Evolutionary conservation across 2,329 filamentous ascomycete genomes (phyloP).

Genomic region (Stylonectria norvegica): DNA sequence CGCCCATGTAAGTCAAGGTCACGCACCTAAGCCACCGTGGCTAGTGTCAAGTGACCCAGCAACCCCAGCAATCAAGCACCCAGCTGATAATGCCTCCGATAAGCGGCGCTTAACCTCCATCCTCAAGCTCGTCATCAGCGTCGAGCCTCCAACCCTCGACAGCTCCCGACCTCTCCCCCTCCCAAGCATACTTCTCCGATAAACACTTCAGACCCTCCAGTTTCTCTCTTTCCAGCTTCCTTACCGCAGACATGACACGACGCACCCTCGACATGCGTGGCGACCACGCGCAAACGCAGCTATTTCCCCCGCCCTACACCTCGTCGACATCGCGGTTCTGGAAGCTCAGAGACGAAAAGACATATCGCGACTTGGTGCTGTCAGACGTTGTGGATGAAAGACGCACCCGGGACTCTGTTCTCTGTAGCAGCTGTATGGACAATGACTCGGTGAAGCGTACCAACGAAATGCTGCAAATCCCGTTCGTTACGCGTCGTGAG

Average conservation of each 20-base stretch:
- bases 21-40: too few relatives aligned
- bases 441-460: too few relatives aligned
- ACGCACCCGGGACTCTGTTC: background rate
- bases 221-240: constrained; percentile 7
- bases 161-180: background rate
- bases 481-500: background rate
- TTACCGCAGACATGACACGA: constrained; percentile 38
- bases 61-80: too few relatives aligned
- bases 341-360: constrained; percentile 38
- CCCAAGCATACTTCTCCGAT: background rate
- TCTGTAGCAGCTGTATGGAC: too few relatives aligned
- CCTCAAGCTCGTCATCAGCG: background rate
- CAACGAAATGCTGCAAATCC: background rate
- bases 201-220: background rate
- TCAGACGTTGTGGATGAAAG: background rate
- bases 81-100: background rate
- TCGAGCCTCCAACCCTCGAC: too few relatives aligned
- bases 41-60: too few relatives aligned
- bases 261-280: constrained; percentile 44
- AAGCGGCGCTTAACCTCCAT: background rate
- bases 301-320: constrained; percentile 31
- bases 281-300: constrained; percentile 42
- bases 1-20: too few relatives aligned
- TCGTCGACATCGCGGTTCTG: constrained; percentile 28
- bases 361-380: constrained; percentile 19